phyloP scores from a whole-genome alignment of 495 filamentous ascomycete species.

The Patellaria atrata region DNA sequence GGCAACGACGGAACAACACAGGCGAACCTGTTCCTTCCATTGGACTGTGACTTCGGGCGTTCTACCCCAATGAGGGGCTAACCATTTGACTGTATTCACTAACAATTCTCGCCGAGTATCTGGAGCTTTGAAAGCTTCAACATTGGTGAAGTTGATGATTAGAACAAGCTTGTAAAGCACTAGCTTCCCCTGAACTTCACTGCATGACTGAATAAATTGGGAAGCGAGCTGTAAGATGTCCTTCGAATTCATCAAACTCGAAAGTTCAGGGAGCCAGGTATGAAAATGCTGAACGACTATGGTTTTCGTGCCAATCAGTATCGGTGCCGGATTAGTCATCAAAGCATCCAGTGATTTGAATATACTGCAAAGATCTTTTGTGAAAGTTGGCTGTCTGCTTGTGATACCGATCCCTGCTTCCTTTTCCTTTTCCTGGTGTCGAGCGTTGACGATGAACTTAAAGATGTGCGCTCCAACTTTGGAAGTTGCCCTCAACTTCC shows the following conservation, averaged over 20 bases:
- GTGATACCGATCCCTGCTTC: conserved; percentile 84
- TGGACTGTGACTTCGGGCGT: conserved; percentile 58
- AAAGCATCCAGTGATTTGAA: conserved; percentile 80
- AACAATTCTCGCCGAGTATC: conserved; percentile 60
- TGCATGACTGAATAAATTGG: conserved; percentile 86
- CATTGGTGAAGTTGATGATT: conserved; percentile 73
- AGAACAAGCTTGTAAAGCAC: conserved; percentile 87
- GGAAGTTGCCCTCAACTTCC: conserved; percentile 77
- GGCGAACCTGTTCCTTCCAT: conserved; percentile 82
- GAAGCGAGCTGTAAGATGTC: conserved; percentile 87
- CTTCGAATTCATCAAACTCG: conserved; percentile 55
- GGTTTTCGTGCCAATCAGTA: conserved; percentile 84
- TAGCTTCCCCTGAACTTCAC: conserved; percentile 76
- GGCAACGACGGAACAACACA: conserved; percentile 82
- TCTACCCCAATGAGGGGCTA: conserved; percentile 87
- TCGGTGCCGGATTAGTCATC: conserved; percentile 74
- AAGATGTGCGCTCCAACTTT: conserved; percentile 89
- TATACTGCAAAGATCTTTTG: conserved; percentile 66
- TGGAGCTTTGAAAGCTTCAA: conserved; percentile 62
- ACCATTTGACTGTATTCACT: conserved; percentile 75
- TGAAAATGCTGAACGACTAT: conserved; percentile 94
- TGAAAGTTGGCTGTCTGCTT: conserved; percentile 59
- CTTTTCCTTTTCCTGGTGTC: conserved; percentile 74
- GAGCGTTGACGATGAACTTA: conserved; percentile 85
- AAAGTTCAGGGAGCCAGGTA: conserved; percentile 83